A percentile compares a stretch with the other conserved stretches of the same genome.
These are phyloP conservation scores for Chaetomium fimeti DNA, from an alignment of 495 filamentous ascomycete genomes.

Conservation along the genomic window DNA sequence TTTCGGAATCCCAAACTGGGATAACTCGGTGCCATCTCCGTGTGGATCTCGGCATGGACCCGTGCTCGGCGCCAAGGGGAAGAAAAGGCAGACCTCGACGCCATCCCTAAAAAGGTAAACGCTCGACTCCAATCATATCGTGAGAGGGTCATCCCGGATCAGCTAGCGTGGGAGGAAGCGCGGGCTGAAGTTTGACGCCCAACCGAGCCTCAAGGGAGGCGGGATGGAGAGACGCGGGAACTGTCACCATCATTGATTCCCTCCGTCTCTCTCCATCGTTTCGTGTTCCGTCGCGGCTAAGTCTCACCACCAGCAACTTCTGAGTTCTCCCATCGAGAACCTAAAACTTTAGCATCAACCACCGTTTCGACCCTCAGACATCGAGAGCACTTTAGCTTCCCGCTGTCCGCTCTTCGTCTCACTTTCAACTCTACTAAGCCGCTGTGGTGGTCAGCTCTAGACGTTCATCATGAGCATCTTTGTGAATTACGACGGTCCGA, in stretches of 20 bases:
- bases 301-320: no score
- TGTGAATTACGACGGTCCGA: conserved; percentile 5
- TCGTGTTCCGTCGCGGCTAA: no score
- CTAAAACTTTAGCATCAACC: no score
- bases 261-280: no score
- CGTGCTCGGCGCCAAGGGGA: not conserved
- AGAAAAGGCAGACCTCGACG: not conserved
- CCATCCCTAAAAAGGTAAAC: not conserved
- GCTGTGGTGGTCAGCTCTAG: not conserved
- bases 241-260: no score
- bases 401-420: no score
- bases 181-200: no score
- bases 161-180: not conserved
- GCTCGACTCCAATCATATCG: conserved; percentile 2
- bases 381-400: no score
- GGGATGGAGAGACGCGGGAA: not conserved
- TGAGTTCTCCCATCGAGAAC: no score
- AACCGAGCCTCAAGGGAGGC: not conserved
- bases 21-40: not conserved
- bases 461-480: not conserved
- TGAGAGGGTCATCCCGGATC: not conserved
- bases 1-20: no score
- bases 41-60: not conserved
- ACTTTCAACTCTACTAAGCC: no score
- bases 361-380: no score